Conservation (phyloP, 768 basidiomycete genomes). For the Piloderma croceum region DNA sequence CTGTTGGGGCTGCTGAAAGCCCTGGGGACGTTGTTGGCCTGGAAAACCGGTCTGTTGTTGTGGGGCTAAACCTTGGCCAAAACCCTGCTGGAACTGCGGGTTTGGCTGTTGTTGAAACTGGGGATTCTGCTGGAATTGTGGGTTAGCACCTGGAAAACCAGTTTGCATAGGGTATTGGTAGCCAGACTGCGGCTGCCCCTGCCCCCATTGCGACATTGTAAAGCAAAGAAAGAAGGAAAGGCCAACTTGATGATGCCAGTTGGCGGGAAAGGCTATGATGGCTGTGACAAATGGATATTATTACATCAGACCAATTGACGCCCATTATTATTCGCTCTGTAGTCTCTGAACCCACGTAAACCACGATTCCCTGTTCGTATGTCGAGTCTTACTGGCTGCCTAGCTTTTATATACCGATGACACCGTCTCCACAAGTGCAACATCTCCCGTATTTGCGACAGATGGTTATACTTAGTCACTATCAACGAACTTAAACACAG, state of each 20-base stretch:
- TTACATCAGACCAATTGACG: not conserved
- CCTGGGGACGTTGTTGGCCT: slow-evolving; percentile 28
- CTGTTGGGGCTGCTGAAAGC: slow-evolving; percentile 39
- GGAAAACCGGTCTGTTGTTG: slow-evolving; percentile 62
- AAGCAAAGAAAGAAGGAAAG: slow-evolving; percentile 16
- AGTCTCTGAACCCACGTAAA: not conserved
- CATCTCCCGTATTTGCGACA: too few species aligned
- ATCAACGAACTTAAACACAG: too few species aligned
- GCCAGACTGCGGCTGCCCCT: slow-evolving; percentile 57
- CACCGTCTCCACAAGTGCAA: too few species aligned
- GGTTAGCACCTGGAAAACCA: slow-evolving; percentile 45
- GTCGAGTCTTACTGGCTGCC: not conserved
- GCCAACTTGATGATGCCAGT: not conserved
- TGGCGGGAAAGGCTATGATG: not conserved
- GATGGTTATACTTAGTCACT: too few species aligned
- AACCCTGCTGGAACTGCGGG: slow-evolving; percentile 38
- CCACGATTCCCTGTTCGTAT: not conserved
- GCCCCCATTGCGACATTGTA: slow-evolving; percentile 75
- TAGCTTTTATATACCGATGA: not conserved
- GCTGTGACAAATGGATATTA: not conserved
- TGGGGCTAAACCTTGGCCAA: slow-evolving; percentile 37
- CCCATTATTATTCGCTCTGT: slow-evolving; percentile 1
- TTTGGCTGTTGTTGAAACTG: slow-evolving; percentile 44
- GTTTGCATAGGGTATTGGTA: slow-evolving; percentile 75
- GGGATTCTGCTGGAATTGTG: slow-evolving; percentile 38